Percentiles rank a stretch among this genome's conserved stretches.
These are phyloP conservation scores for Kregervanrija pseudodelftensis DNA, from an alignment of 805 yeast species.

Conservation along the genomic window DNA sequence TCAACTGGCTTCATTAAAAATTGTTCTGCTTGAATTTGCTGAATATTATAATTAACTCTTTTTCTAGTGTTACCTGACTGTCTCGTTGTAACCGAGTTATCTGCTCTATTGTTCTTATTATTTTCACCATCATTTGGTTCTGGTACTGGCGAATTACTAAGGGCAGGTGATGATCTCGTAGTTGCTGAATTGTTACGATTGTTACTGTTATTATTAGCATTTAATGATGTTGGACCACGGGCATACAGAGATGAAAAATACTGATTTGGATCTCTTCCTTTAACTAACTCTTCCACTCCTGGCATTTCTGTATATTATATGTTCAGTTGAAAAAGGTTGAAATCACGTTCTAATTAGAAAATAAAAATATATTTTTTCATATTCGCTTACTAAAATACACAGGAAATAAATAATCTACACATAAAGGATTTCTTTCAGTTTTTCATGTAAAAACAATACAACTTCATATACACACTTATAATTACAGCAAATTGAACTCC, in stretches of 20 bases:
- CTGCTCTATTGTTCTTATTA: background rate
- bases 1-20: slow-evolving; percentile 14
- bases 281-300: slow-evolving; percentile 25
- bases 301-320: slow-evolving; percentile 12
- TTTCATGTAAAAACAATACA: slow-evolving; percentile 13
- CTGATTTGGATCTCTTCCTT: slow-evolving; percentile 17
- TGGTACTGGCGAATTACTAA: background rate
- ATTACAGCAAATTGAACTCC: slow-evolving; percentile 23
- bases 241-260: slow-evolving; percentile 25
- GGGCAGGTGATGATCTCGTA: slow-evolving; percentile 1
- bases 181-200: background rate
- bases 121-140: background rate
- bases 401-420: too few species aligned
- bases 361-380: too few species aligned
- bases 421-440: slow-evolving; percentile 6
- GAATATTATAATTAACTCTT: slow-evolving; percentile 29
- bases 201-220: background rate
- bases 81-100: background rate
- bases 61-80: slow-evolving; percentile 15
- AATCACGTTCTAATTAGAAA: too few species aligned
- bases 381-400: too few species aligned
- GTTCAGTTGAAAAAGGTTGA: too few species aligned
- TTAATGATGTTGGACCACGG: slow-evolving; percentile 7
- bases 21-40: slow-evolving; percentile 25
- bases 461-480: slow-evolving; percentile 13